Conservation (phyloP, 192 early-diverging fungal species). For the Spizellomyces sp. region DNA sequence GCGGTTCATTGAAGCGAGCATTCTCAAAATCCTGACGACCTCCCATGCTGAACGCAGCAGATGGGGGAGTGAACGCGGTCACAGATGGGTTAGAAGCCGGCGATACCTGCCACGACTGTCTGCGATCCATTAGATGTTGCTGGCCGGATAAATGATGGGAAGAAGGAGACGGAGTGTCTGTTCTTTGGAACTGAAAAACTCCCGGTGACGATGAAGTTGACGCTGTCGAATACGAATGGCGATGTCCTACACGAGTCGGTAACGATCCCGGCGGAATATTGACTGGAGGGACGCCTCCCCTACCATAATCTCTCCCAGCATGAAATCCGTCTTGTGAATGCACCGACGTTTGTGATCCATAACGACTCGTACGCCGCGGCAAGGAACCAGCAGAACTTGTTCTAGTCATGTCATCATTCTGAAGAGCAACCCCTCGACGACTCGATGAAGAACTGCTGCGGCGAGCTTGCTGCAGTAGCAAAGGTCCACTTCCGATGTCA, state of each 20-base stretch:
- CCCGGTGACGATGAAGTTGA: constrained; percentile 27
- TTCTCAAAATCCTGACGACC: neutral
- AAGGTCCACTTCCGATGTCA: neutral
- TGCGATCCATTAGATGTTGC: constrained; percentile 12
- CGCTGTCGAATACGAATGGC: constrained; percentile 16
- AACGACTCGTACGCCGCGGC: constrained; percentile 32
- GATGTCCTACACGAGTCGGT: constrained; percentile 22
- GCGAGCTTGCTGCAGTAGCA: neutral
- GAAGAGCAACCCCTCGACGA: neutral
- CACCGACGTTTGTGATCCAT: constrained; percentile 9
- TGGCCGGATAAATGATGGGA: constrained; percentile 4
- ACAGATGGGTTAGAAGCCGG: constrained; percentile 8
- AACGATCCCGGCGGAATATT: constrained; percentile 35
- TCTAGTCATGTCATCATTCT: constrained; percentile 7
- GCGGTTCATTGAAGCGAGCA: constrained; percentile 16
- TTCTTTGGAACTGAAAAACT: constrained; percentile 1
- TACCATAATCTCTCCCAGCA: constrained; percentile 1
- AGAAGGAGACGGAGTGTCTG: neutral
- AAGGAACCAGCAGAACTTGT: constrained; percentile 29
- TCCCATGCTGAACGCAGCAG: constrained; percentile 15
- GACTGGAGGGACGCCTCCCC: constrained; percentile 38
- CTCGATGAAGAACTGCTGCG: constrained; percentile 16
- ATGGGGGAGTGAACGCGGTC: constrained; percentile 30
- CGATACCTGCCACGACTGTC: constrained; percentile 20
- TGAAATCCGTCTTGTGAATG: constrained; percentile 7